These are phyloP conservation scores for Lentinula edodes DNA, from an alignment of 768 basidiomycete species.

Conservation along the genomic window DNA sequence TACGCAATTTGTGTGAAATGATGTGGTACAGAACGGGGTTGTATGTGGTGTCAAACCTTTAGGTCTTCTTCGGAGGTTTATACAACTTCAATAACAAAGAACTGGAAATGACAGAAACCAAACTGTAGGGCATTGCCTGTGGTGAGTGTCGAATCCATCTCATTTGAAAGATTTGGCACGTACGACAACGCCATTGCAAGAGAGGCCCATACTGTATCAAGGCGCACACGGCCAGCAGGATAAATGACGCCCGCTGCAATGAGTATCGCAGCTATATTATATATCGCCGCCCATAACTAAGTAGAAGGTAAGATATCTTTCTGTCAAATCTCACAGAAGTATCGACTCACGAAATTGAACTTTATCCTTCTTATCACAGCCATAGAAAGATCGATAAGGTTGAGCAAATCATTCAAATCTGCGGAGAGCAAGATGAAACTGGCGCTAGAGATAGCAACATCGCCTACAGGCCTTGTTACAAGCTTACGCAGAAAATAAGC, in stretches of 20 bases:
- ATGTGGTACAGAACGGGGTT: not conserved
- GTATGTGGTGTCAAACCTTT: too few relatives aligned
- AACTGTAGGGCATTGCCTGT: conserved; percentile 27
- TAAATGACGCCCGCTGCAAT: conserved; percentile 79
- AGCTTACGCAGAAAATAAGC: not conserved
- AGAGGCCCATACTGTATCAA: conserved; percentile 75
- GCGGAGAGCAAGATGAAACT: conserved; percentile 76
- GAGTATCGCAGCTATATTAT: conserved; percentile 64
- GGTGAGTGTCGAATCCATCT: not conserved
- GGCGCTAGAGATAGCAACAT: conserved; percentile 73
- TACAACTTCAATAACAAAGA: conserved; percentile 55
- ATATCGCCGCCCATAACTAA: conserved; percentile 62
- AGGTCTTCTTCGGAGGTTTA: conserved; percentile 15
- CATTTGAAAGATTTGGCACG: conserved; percentile 16
- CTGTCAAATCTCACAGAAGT: not conserved
- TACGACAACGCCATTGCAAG: conserved; percentile 76
- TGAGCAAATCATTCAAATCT: conserved; percentile 53
- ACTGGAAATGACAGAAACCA: conserved; percentile 58
- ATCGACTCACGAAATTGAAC: conserved; percentile 60
- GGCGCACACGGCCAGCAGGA: conserved; percentile 58
- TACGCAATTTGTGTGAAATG: not conserved
- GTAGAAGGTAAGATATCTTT: not conserved
- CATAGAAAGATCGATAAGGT: conserved; percentile 56
- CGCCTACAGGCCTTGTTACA: conserved; percentile 28
- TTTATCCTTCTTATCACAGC: conserved; percentile 65